These are phyloP conservation scores for Trametes sp. DNA, from an alignment of 1,284 basidiomycete species.

Conservation along the genomic window DNA sequence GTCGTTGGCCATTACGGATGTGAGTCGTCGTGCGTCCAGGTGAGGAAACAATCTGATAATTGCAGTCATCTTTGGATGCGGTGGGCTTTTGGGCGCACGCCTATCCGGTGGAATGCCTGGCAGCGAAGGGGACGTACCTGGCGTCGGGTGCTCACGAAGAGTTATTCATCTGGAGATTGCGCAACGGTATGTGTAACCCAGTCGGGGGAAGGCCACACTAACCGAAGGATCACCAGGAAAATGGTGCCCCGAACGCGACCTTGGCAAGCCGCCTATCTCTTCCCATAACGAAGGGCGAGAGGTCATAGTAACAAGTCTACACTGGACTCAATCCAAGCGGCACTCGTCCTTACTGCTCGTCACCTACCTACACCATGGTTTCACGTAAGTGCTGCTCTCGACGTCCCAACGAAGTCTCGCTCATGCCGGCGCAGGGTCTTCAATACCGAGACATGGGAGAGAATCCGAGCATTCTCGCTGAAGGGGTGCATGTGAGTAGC, in stretches of 20 bases:
- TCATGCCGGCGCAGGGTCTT: neutral
- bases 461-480: neutral
- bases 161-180: neutral
- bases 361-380: neutral
- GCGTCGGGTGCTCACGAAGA: neutral
- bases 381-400: neutral
- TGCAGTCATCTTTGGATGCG: neutral
- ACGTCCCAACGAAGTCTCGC: neutral
- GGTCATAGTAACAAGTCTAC: neutral
- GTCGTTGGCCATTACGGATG: too few relatives aligned
- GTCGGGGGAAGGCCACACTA: neutral
- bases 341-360: neutral
- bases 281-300: neutral
- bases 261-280: neutral
- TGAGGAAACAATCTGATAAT: neutral
- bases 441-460: neutral
- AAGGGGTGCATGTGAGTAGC: neutral
- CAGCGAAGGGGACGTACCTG: neutral
- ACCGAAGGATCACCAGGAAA: neutral
- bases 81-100: neutral
- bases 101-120: neutral
- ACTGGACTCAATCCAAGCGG: neutral
- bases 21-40: neutral
- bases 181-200: neutral
- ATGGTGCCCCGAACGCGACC: neutral